These are phyloP conservation scores for Erythrophleum ivorense DNA, from an alignment of 331 rosid genomes.

Conservation along the genomic window DNA sequence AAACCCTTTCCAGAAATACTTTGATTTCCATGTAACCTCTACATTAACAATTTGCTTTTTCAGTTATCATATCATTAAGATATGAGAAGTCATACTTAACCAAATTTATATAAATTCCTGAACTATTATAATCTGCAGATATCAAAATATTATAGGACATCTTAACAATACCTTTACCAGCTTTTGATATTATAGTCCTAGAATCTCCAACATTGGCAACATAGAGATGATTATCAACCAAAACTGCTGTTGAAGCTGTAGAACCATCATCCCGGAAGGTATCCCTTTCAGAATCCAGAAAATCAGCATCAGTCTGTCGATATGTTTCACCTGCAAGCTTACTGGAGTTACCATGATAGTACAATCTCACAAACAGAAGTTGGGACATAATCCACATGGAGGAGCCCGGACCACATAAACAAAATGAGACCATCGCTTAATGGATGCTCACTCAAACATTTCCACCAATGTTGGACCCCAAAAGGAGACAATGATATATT, in stretches of 20 bases:
- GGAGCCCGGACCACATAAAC: conserved; percentile 30
- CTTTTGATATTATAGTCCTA: conserved; percentile 81
- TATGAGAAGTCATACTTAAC: not conserved
- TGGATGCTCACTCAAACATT: conserved; percentile 27
- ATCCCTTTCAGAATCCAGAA: conserved; percentile 86
- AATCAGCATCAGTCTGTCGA: conserved; percentile 81
- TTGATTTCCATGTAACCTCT: conserved; percentile 20
- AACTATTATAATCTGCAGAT: conserved; percentile 26
- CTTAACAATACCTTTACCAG: conserved; percentile 72
- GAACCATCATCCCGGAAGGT: conserved; percentile 92
- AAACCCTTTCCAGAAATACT: conserved; percentile 11
- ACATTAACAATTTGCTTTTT: conserved; percentile 18
- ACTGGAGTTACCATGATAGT: conserved; percentile 47
- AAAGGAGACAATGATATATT: conserved; percentile 18
- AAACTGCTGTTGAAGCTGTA: conserved; percentile 95
- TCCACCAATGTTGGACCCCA: conserved; percentile 35
- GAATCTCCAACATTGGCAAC: conserved; percentile 99
- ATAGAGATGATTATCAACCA: conserved; percentile 91
- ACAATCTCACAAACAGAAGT: conserved; percentile 9
- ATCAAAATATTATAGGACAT: conserved; percentile 38
- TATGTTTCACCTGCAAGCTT: conserved; percentile 86
- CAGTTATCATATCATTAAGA: conserved; percentile 25
- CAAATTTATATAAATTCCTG: not conserved
- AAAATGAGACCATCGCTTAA: conserved; percentile 16
- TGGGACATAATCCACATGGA: conserved; percentile 32